phyloP scores from a whole-genome alignment of 225 moss, liverwort and hornwort genomes.

The Pseudisothecium myosuroides region DNA sequence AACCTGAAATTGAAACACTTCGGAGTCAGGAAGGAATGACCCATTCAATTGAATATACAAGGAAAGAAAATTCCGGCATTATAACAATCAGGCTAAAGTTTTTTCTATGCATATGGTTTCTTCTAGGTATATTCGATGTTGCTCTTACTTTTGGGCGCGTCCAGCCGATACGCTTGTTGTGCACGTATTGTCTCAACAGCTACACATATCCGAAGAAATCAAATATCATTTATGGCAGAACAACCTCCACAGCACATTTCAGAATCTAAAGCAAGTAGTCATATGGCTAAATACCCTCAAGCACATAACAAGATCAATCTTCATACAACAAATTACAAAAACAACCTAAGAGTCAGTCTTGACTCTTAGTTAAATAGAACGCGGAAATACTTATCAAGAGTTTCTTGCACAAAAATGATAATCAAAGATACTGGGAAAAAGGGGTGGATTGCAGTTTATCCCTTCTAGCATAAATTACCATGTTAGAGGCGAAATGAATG shows the following conservation, averaged over 20 bases:
- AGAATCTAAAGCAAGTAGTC: background rate
- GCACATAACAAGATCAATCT: background rate
- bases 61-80: background rate
- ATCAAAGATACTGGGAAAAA: background rate
- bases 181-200: constrained; percentile 37
- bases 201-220: background rate
- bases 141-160: constrained; percentile 35
- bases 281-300: background rate
- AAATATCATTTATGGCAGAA: background rate
- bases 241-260: background rate
- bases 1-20: constrained; percentile 14
- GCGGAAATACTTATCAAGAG: background rate
- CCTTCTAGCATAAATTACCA: background rate
- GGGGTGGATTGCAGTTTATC: background rate
- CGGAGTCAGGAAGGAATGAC: background rate
- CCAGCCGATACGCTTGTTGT: constrained; percentile 39
- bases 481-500: background rate
- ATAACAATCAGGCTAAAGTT: background rate
- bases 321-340: background rate
- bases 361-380: background rate
- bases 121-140: background rate
- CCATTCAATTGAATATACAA: background rate
- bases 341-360: background rate
- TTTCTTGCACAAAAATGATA: background rate
- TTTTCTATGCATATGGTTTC: background rate